Evolutionary conservation across 2,329 filamentous ascomycete genomes (phyloP), one percentile per base, ranked within the genome.

Genomic region (Tolypocladium cylindrosporum): DNA sequence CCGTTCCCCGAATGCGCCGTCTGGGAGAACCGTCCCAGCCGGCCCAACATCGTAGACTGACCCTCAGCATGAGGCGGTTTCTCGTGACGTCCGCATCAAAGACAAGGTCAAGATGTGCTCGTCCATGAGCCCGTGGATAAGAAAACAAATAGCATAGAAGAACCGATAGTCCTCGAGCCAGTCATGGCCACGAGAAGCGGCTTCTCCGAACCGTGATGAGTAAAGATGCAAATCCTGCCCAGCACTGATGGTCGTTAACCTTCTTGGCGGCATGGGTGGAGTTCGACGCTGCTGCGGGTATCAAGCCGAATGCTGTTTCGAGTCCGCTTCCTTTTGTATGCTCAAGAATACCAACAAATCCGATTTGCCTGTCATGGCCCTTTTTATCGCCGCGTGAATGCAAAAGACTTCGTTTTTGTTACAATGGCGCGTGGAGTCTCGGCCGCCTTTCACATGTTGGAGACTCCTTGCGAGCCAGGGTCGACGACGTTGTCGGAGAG

Each of bases 401-500:
- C 52, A 43, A 45, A 9, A 21, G 31, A 36, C 31, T 52, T 52
- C 31, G 31, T 6, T 52, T 34, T 52, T 52, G 31, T 36, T 52
- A 52, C 48, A 52, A 36, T 52, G 19, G 48, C 31, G 31, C 11
- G 3, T 21, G 19, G 48, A 52, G 31, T 36, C 31, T 36, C 10
- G 27, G 16, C 24, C 31, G 4, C n/a, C 19, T 37, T 53, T 69
- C 62, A 74, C 67, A 74, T 72, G 65, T 61, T 67, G 56, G 68
- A 67, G 21, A 73, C 67, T 40, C 67, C 69, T n/a, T 68, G 65
- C 40, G 69, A 68, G 60, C 65, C 68, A 54, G 70, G 69, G 54
- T 84, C 81, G 56, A 79, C 86, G 60, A 92, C 88, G 64, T 90
- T 93, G 74, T 97, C 94, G 11, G 91, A 95, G 57, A 99, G 84